Conservation (phyloP, 495 filamentous ascomycete species). For the Clavariopsis aquatica region DNA sequence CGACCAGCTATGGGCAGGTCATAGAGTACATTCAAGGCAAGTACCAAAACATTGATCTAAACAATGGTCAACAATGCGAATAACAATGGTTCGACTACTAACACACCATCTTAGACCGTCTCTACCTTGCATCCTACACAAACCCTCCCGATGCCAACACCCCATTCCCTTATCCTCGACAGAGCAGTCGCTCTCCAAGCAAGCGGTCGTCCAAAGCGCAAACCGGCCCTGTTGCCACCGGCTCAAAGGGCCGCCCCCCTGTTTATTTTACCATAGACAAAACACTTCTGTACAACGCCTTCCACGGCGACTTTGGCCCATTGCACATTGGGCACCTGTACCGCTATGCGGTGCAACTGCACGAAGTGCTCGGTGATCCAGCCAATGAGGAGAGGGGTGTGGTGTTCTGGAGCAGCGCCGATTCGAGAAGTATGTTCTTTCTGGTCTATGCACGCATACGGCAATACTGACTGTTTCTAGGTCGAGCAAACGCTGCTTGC, state of each 20-base stretch:
- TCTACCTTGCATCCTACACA: constrained; percentile 92
- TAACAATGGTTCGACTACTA: not conserved
- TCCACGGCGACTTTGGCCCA: constrained; percentile 97
- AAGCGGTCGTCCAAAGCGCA: constrained; percentile 74
- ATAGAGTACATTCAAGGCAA: constrained; percentile 79
- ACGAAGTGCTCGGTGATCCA: constrained; percentile 88
- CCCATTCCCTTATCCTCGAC: constrained; percentile 78
- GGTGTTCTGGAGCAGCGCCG: constrained; percentile 90
- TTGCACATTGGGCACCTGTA: constrained; percentile 97
- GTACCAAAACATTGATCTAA: constrained; percentile 5
- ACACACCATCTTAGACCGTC: constrained; percentile 63
- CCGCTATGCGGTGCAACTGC: constrained; percentile 89
- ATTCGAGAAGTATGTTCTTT: constrained; percentile 74
- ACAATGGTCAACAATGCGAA: not conserved
- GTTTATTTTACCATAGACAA: constrained; percentile 97
- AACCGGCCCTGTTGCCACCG: constrained; percentile 52
- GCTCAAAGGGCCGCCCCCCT: constrained; percentile 60
- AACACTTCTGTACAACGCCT: constrained; percentile 91
- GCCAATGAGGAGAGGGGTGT: constrained; percentile 80
- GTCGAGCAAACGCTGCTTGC: constrained; percentile 94
- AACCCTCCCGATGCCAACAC: constrained; percentile 76
- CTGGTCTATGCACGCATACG: not conserved
- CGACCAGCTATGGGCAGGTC: constrained; percentile 65
- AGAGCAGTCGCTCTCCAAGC: constrained; percentile 60
- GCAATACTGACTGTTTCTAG: constrained; percentile 44